These are phyloP conservation scores for Lecanicillium sp. DNA, from an alignment of 2,329 filamentous ascomycete species.

Conservation along the genomic window DNA sequence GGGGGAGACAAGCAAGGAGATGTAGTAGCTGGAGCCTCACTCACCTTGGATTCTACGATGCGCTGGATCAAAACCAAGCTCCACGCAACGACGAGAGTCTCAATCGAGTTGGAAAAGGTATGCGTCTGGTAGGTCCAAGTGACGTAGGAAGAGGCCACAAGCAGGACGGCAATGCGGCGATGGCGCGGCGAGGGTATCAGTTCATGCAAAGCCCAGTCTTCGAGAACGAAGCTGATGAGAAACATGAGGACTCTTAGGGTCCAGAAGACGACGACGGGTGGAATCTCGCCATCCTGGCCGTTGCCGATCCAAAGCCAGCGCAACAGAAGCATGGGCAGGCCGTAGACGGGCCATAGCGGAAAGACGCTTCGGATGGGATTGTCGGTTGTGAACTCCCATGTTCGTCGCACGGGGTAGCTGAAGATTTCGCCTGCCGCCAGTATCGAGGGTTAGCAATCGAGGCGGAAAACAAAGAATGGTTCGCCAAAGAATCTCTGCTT, in stretches of 20 bases:
- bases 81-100: slow-evolving; percentile 90
- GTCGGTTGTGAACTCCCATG: slow-evolving; percentile 92
- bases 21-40: slow-evolving; percentile 23
- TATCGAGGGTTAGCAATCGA: neutral
- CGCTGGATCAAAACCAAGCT: slow-evolving; percentile 84
- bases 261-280: slow-evolving; percentile 86
- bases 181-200: slow-evolving; percentile 67
- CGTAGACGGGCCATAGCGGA: slow-evolving; percentile 92
- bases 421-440: slow-evolving; percentile 72
- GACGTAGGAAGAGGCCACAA: slow-evolving; percentile 93
- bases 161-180: slow-evolving; percentile 65
- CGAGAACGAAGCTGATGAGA: slow-evolving; percentile 85
- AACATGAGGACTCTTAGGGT: slow-evolving; percentile 87
- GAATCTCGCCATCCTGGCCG: slow-evolving; percentile 64
- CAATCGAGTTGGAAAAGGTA: slow-evolving; percentile 95
- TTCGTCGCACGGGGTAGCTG: slow-evolving; percentile 78
- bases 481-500: no score
- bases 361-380: slow-evolving; percentile 92
- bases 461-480: neutral
- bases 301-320: slow-evolving; percentile 89
- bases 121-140: slow-evolving; percentile 99
- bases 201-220: slow-evolving; percentile 96
- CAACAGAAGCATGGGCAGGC: slow-evolving; percentile 83
- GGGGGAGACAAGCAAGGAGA: slow-evolving; percentile 6
- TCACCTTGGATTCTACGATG: slow-evolving; percentile 70